A percentile compares a stretch with the other conserved stretches of the same genome.
These are phyloP conservation scores for Solanum virginianum DNA, from an alignment of 257 asterid species.

Conservation along the genomic window DNA sequence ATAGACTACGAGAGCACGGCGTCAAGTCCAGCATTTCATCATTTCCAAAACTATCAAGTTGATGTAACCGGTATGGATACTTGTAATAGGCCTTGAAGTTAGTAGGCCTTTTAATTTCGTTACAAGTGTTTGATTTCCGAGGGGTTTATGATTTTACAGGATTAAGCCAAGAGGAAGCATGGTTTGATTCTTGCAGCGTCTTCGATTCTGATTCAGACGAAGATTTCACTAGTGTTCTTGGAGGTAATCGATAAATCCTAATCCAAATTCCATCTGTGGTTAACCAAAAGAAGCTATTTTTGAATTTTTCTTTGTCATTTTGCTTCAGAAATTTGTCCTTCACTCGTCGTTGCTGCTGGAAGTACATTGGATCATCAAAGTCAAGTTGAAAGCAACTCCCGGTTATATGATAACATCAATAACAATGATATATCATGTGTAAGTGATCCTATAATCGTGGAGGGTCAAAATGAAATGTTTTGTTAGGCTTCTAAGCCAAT, in stretches of 20 bases:
- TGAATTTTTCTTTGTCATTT: background rate
- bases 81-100: background rate
- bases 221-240: constrained; percentile 48
- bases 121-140: background rate
- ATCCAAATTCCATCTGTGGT: background rate
- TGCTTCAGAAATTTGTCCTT: constrained; percentile 29
- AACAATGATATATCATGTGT: background rate
- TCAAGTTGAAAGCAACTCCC: constrained; percentile 2
- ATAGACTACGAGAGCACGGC: background rate
- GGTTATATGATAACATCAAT: background rate
- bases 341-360: constrained; percentile 9
- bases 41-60: constrained; percentile 11
- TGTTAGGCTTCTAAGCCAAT: background rate
- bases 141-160: constrained; percentile 15
- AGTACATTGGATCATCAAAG: constrained; percentile 2
- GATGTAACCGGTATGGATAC: constrained; percentile 18
- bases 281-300: background rate
- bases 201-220: constrained; percentile 83
- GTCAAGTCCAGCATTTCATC: constrained; percentile 3
- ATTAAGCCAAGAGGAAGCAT: constrained; percentile 50
- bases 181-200: constrained; percentile 66
- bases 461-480: background rate
- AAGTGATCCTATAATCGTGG: background rate
- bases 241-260: constrained; percentile 31
- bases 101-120: background rate